A percentile compares a stretch with the other conserved stretches of the same genome.
phyloP scores from a whole-genome alignment of 2,329 filamentous ascomycete species.

The Neodidymelliopsis sp. region DNA sequence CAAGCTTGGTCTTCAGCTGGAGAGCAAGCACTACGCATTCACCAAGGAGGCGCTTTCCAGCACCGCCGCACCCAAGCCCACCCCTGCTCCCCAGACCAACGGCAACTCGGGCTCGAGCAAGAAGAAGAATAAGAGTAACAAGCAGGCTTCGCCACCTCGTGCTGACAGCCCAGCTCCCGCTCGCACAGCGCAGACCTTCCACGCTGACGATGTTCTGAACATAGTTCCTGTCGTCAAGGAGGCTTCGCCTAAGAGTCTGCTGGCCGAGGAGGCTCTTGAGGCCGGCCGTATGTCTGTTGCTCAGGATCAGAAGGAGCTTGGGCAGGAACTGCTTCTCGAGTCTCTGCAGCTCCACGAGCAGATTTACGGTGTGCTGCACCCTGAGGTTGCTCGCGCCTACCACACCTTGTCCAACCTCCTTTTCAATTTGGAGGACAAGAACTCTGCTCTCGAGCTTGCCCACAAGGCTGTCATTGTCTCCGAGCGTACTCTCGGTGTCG shows the following conservation, averaged over 20 bases:
- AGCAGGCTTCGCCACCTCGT: constrained; percentile 59
- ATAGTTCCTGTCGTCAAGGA: constrained; percentile 96
- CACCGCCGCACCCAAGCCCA: constrained; percentile 21
- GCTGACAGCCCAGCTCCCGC: constrained; percentile 53
- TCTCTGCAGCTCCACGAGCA: constrained; percentile 96
- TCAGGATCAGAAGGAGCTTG: constrained; percentile 93
- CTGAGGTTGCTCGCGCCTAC: constrained; percentile 94
- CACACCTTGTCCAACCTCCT: constrained; percentile 95
- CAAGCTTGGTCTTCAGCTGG: constrained; percentile 89
- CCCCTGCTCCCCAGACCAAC: constrained; percentile 34
- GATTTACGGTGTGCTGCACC: constrained; percentile 96
- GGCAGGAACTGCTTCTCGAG: constrained; percentile 94
- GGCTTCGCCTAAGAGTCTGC: constrained; percentile 84
- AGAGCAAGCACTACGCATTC: constrained; percentile 79
- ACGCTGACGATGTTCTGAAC: constrained; percentile 85
- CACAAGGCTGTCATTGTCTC: constrained; percentile 96
- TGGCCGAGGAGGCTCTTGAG: constrained; percentile 95
- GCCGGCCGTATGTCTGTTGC: constrained; percentile 95
- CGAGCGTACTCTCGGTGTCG: constrained; percentile 91
- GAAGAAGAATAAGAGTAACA: constrained; percentile 68
- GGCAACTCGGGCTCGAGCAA: constrained; percentile 50
- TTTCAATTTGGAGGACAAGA: constrained; percentile 98
- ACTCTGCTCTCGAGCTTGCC: constrained; percentile 90
- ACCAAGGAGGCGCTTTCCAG: constrained; percentile 48
- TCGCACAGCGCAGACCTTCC: constrained; percentile 70